Percentiles rank a stretch among this genome's conserved stretches.
These are phyloP conservation scores for Neofusicoccum umdonicola DNA, from an alignment of 2,329 filamentous ascomycete genomes.

Conservation along the genomic window DNA sequence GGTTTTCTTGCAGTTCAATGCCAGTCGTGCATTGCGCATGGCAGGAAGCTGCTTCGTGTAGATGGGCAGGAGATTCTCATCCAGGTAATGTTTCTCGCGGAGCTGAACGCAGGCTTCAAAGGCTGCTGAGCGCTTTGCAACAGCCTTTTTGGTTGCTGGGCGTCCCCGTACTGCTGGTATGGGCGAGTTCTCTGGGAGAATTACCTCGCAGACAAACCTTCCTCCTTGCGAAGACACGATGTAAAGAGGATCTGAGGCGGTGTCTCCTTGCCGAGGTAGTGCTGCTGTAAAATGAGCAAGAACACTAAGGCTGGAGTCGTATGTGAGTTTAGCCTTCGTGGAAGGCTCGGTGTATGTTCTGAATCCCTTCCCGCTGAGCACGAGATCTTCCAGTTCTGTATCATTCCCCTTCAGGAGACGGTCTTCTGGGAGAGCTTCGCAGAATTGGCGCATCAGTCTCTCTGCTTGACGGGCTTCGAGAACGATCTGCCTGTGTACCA, in stretches of 20 bases:
- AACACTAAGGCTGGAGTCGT: conserved; percentile 68
- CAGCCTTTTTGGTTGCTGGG: conserved; percentile 65
- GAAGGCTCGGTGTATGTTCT: conserved; percentile 59
- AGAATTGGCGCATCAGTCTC: conserved; percentile 69
- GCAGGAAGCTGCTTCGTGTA: conserved; percentile 69
- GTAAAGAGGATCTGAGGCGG: conserved; percentile 55
- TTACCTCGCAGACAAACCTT: conserved; percentile 72
- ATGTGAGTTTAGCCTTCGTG: conserved; percentile 77
- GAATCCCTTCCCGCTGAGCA: conserved; percentile 52
- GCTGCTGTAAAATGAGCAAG: conserved; percentile 72
- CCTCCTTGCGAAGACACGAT: conserved; percentile 56
- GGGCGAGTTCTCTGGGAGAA: conserved; percentile 73
- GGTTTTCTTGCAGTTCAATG: conserved; percentile 70
- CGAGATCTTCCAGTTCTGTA: conserved; percentile 54
- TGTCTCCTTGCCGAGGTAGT: conserved; percentile 55
- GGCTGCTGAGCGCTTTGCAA: conserved; percentile 85
- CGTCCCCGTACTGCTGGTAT: conserved; percentile 65
- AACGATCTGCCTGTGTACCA: conserved; percentile 56
- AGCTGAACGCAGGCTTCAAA: conserved; percentile 77
- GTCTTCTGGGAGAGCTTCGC: conserved; percentile 69
- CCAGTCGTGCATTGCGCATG: conserved; percentile 84
- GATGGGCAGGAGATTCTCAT: conserved; percentile 71
- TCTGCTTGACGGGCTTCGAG: conserved; percentile 60
- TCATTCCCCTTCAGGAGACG: conserved; percentile 55
- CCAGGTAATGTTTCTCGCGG: conserved; percentile 63